A percentile compares a stretch with the other conserved stretches of the same genome.
Conservation (phyloP, 2,329 filamentous ascomycete species). For the Penicillium freii region DNA sequence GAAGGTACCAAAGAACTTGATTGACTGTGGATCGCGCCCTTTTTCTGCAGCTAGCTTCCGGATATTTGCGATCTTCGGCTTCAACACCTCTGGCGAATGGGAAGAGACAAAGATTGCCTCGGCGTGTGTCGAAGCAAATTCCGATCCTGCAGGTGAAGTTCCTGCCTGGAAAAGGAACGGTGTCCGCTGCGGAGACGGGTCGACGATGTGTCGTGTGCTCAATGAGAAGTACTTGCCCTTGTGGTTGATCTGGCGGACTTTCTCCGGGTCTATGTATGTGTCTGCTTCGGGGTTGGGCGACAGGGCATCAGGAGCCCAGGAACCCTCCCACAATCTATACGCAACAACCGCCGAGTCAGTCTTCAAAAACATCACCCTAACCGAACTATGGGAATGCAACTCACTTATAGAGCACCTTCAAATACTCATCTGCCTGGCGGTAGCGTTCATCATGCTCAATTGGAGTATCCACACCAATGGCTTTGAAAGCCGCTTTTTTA, state of each 20-base stretch:
- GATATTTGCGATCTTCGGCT: constrained; percentile 54
- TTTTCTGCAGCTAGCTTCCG: constrained; percentile 50
- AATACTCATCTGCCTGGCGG: constrained; percentile 60
- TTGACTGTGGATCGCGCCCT: constrained; percentile 56
- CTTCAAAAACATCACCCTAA: not conserved
- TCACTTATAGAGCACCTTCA: constrained; percentile 61
- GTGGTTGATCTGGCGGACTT: constrained; percentile 61
- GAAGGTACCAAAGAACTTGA: constrained; percentile 57
- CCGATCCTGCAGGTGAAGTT: constrained; percentile 56
- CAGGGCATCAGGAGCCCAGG: constrained; percentile 59
- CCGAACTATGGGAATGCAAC: not conserved
- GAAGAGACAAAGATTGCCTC: constrained; percentile 61
- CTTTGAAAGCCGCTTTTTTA: constrained; percentile 63
- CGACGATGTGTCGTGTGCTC: constrained; percentile 49
- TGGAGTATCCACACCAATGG: constrained; percentile 57
- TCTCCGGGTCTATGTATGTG: constrained; percentile 57
- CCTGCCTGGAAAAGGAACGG: constrained; percentile 61
- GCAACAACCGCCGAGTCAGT: not conserved
- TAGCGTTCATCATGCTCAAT: constrained; percentile 64
- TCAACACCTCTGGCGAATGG: constrained; percentile 51
- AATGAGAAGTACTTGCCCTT: constrained; percentile 55
- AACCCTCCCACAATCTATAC: constrained; percentile 53
- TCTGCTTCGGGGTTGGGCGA: constrained; percentile 54
- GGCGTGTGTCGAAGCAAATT: constrained; percentile 58
- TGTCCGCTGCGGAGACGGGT: constrained; percentile 58